phyloP scores from a whole-genome alignment of 2,329 filamentous ascomycete species.

The Knufia fluminis region DNA sequence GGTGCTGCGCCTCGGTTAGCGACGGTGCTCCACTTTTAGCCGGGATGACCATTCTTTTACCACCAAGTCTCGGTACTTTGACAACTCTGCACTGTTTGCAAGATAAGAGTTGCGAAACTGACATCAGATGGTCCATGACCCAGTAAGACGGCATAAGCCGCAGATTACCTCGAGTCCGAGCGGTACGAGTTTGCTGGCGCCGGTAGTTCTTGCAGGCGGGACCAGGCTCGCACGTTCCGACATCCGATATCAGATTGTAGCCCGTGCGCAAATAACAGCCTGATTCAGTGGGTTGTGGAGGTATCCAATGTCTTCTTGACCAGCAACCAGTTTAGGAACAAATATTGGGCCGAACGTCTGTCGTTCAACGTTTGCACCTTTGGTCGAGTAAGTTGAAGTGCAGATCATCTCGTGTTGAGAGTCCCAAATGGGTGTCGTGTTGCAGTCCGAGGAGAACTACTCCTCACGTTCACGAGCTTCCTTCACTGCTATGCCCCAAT shows the following conservation, averaged over 20 bases:
- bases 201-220: neutral
- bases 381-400: neutral
- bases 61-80: too few species aligned
- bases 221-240: too few species aligned
- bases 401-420: neutral
- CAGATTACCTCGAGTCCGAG: too few species aligned
- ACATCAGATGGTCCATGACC: neutral
- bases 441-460: constrained; percentile 8
- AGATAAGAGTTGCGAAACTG: neutral
- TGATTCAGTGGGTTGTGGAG: too few species aligned
- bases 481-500: constrained; percentile 44
- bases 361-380: too few species aligned
- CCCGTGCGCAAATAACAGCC: too few species aligned
- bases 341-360: too few species aligned
- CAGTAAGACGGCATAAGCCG: neutral
- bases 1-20: neutral
- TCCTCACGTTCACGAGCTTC: constrained; percentile 32
- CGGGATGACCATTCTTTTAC: too few species aligned
- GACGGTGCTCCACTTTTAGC: neutral
- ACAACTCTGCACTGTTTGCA: too few species aligned
- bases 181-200: neutral
- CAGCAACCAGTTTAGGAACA: too few species aligned
- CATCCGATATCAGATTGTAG: too few species aligned
- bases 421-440: neutral
- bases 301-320: too few species aligned